Conservation (phyloP, 2,329 filamentous ascomycete species). For the Beauveria varroae region DNA sequence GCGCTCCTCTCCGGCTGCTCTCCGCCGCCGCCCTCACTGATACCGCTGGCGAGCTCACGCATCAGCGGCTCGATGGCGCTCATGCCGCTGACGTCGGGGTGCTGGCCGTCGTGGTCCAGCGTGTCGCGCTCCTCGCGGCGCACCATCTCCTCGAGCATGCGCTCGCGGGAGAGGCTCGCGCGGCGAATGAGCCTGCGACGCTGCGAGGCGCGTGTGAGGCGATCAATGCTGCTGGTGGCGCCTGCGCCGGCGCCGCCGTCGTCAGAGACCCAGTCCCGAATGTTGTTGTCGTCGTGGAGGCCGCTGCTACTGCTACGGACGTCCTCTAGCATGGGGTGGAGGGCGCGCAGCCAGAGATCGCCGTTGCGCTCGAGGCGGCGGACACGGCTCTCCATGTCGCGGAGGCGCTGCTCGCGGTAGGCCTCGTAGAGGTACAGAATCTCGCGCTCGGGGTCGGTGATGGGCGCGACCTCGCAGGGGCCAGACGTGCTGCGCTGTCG, state of each 20-base stretch:
- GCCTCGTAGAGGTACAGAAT: constrained; percentile 32
- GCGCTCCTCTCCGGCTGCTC: neutral
- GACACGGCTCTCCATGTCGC: constrained; percentile 41
- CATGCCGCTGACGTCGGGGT: constrained; percentile 27
- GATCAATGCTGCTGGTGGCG: constrained; percentile 1
- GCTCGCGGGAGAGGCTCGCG: constrained; percentile 21
- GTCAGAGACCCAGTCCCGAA: constrained; percentile 26
- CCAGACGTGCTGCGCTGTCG: constrained; percentile 16
- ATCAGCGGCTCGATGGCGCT: constrained; percentile 38
- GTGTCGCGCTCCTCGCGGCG: constrained; percentile 10
- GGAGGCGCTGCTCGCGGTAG: constrained; percentile 33
- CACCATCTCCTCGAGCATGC: constrained; percentile 23
- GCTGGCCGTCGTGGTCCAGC: constrained; percentile 7
- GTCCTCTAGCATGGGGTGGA: constrained; percentile 38
- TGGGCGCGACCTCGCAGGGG: constrained; percentile 14
- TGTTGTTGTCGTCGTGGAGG: constrained; percentile 7
- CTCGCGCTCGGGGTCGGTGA: constrained; percentile 24
- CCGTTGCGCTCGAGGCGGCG: constrained; percentile 39
- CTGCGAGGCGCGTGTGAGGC: constrained; percentile 10
- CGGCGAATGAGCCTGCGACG: constrained; percentile 17
- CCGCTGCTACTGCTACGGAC: constrained; percentile 20
- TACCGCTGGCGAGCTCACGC: constrained; percentile 31
- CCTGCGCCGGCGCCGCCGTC: constrained; percentile 14
- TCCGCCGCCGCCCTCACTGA: neutral
- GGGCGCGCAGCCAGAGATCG: constrained; percentile 36